Base-by-base conservation (phyloP, 805 yeast genomes). In the Candida verbasci region DNA sequence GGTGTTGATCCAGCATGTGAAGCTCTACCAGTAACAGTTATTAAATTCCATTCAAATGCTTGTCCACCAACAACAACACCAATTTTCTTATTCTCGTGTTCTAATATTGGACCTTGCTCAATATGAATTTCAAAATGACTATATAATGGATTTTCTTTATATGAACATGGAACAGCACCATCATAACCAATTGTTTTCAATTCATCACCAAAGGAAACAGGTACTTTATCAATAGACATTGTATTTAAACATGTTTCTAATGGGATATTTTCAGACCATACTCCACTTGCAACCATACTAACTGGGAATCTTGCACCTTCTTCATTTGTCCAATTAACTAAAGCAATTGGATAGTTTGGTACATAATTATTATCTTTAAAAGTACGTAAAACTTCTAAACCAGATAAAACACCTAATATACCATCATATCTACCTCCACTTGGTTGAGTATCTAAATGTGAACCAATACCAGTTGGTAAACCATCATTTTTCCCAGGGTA, bases 401-500 rank as follows among this genome's bases (percentile, higher is more conserved):
- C 87, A 8, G 81, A 58, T 30, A 80, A 59, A 4, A 82, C 87
- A 14, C 89, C 89, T 24, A 69, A 65, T 26, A 82, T 76, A 31
- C 88, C 89, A 49, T 82, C 89, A 48, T 81, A 82, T 41, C 86
- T 65, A 9, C 89, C 88, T 26, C 88, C 89, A 6, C 81, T 78
- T 21, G 88, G 88, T 56, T 82, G 88, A 1, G 89, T 82, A 48
- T 82, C 89, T 39, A 82, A 58, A 55, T 82, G 88, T 0, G 86
- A 80, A 0, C 88, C 88, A 41, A 81, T 78, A 11, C 76, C 86
- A 1, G 79, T 79, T 11, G 87, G 82, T 3, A 68, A 53, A 1
- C 66, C 69, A 1, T 37, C 42, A 7, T 52, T 48, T 41, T 62
- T 55, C 4, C 86, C 86, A 0, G 84, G 82, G 39, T 68, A 78